Evolutionary conservation across 306 rosid species (phyloP), one percentile per base, ranked within the genome.

Genomic region (Trifolium repens): DNA sequence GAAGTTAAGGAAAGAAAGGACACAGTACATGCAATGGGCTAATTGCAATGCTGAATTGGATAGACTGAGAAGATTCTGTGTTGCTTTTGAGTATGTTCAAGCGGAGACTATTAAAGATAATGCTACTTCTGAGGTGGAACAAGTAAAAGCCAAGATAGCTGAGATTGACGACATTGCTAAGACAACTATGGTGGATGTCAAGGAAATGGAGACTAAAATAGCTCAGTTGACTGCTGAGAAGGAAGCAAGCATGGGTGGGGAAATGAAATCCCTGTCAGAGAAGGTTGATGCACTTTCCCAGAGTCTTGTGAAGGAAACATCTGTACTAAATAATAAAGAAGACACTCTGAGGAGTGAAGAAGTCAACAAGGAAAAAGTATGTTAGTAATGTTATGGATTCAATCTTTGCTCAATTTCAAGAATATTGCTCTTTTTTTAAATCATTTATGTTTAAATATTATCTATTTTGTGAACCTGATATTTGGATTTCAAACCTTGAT

Each of bases 11-110:
- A 91, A 86, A 83, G 99, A 94, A 87, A 84, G 94, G 84, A 84
- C 84, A 4, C 99, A 92, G 66, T 92, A 94, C 75, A 94, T 94
- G 99, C 97, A 91, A 69, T 94, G 97, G 99, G 92, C 99, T 19
- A 94, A 92, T 86, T 97, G 99, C 24, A 90, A 87, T 80, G 92
- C 99, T 15, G 99, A 94, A 42, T 88, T 94, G 78, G 99, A 94
- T 85, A 85, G 93, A 79, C 82, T 94, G 55, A 89, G 88, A 75
- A 90, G 98, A 78, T 94, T 90, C 78, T 91, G 97, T 82, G 68
- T 91, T 77, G 96, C 98, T 62, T 87, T 75, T 58, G 96, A 94
- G 69, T 94, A 79, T 81, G 90, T 87, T 74, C 93, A 86, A 78
- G 96, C 96, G 0, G 92, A 91, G 81, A 84, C 91, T 77, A 83